Conservation (phyloP, 495 filamentous ascomycete species). For the Neurospora tetraspora region DNA sequence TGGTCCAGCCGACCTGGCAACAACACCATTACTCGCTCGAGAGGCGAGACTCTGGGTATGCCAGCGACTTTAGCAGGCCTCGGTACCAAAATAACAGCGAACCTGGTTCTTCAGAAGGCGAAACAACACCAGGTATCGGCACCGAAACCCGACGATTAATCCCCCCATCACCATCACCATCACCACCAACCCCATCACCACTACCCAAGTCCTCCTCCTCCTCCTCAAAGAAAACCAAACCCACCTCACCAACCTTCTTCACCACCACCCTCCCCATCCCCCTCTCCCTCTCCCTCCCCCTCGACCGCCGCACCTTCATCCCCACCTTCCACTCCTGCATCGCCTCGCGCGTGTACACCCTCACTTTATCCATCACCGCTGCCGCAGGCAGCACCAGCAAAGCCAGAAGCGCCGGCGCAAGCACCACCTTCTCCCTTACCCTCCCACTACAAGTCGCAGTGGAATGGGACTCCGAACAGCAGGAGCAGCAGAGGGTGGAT, state of each 20-base stretch:
- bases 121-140: slow-evolving; percentile 1
- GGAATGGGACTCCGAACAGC: slow-evolving; percentile 18
- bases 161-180: not conserved
- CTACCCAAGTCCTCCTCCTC: not conserved
- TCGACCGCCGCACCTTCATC: slow-evolving; percentile 55
- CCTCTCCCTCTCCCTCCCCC: slow-evolving; percentile 63
- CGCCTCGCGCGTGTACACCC: slow-evolving; percentile 64
- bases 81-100: too few relatives aligned
- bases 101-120: too few relatives aligned
- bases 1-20: slow-evolving; percentile 58
- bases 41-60: slow-evolving; percentile 53
- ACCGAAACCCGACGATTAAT: not conserved
- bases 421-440: slow-evolving; percentile 50
- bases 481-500: slow-evolving; percentile 2
- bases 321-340: slow-evolving; percentile 89
- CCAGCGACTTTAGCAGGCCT: slow-evolving; percentile 11
- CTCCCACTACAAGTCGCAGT: slow-evolving; percentile 69
- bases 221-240: not conserved
- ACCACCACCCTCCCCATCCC: slow-evolving; percentile 63
- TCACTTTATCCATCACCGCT: slow-evolving; percentile 57
- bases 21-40: slow-evolving; percentile 30
- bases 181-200: not conserved
- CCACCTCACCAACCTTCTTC: slow-evolving; percentile 37
- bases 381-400: slow-evolving; percentile 23
- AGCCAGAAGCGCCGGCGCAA: slow-evolving; percentile 29